A percentile compares a stretch with the other conserved stretches of the same genome.
Evolutionary conservation across 2,329 filamentous ascomycete genomes (phyloP).

Genomic region (Mycocentrospora acerina): DNA sequence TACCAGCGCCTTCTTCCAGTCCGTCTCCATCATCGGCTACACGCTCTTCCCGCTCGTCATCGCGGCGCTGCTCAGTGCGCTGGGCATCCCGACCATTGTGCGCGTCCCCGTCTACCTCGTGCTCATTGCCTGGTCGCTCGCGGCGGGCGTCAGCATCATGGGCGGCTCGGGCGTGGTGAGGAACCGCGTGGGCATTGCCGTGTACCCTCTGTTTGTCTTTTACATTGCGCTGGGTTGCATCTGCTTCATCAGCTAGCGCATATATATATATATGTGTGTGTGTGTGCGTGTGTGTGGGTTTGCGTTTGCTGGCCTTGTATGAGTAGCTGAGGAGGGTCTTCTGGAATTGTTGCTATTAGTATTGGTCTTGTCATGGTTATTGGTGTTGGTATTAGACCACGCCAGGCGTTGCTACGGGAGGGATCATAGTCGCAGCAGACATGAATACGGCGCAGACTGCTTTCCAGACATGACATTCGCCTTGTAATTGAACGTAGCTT

Average conservation of each 20-base stretch:
- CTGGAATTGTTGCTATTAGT: no score
- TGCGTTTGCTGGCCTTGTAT: conserved; percentile 2
- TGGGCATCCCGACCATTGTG: conserved; percentile 75
- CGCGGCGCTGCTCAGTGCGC: conserved; percentile 82
- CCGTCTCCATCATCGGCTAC: conserved; percentile 96
- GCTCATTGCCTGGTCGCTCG: conserved; percentile 87
- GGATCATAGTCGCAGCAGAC: no score
- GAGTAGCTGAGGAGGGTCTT: conserved; percentile 7
- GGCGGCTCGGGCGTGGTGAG: conserved; percentile 94
- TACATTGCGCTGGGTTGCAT: conserved; percentile 91
- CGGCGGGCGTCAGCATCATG: conserved; percentile 92
- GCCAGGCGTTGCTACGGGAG: no score
- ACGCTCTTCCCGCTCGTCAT: conserved; percentile 96
- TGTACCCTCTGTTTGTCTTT: conserved; percentile 93
- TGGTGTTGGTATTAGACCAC: background rate
- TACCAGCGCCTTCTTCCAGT: conserved; percentile 90
- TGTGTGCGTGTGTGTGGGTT: no score
- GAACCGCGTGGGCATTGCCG: conserved; percentile 89
- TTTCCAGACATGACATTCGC: no score
- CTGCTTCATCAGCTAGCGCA: conserved; percentile 85
- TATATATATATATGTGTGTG: no score
- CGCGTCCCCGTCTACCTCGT: conserved; percentile 89
- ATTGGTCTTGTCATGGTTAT: no score
- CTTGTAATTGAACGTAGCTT: no score
- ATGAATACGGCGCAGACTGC: no score